Conservation (phyloP, 371 early-diverging fungal genomes). For the Apophysomyces variabilis region DNA sequence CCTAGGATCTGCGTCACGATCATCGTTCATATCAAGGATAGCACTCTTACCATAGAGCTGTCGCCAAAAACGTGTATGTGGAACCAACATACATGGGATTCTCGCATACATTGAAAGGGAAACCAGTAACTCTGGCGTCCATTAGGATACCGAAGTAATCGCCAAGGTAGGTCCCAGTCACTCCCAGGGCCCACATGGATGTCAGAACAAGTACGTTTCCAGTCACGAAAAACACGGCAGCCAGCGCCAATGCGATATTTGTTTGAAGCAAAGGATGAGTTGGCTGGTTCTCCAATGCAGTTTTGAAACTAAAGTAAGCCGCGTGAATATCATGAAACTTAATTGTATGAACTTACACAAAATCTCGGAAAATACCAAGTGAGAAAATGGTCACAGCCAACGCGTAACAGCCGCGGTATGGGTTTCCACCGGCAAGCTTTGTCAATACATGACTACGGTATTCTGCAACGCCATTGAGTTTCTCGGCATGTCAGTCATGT, state of each 20-base stretch:
- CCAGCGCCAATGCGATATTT: slow-evolving; percentile 49
- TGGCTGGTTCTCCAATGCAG: slow-evolving; percentile 75
- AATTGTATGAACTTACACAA: slow-evolving; percentile 57
- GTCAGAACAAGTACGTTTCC: slow-evolving; percentile 85
- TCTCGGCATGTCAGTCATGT: neutral
- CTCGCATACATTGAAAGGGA: slow-evolving; percentile 90
- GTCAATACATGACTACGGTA: slow-evolving; percentile 76
- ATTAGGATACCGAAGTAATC: slow-evolving; percentile 96
- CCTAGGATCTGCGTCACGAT: slow-evolving; percentile 33
- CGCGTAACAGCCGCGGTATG: slow-evolving; percentile 76
- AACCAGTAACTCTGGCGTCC: slow-evolving; percentile 83
- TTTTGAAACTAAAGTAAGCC: slow-evolving; percentile 53
- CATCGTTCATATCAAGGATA: neutral
- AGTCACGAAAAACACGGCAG: slow-evolving; percentile 55
- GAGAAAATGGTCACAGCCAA: slow-evolving; percentile 82
- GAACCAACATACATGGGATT: slow-evolving; percentile 97
- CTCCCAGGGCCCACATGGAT: slow-evolving; percentile 86
- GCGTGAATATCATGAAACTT: neutral
- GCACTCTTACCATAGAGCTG: slow-evolving; percentile 76
- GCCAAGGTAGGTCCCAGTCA: slow-evolving; percentile 92
- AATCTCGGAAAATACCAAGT: slow-evolving; percentile 84
- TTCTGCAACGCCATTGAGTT: slow-evolving; percentile 50
- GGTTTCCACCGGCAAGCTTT: slow-evolving; percentile 70
- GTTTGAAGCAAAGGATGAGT: slow-evolving; percentile 53
- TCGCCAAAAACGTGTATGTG: slow-evolving; percentile 83